A percentile compares a stretch with the other conserved stretches of the same genome.
Conservation (phyloP, 1,284 basidiomycete genomes). For the Ganoderma resinaceum region DNA sequence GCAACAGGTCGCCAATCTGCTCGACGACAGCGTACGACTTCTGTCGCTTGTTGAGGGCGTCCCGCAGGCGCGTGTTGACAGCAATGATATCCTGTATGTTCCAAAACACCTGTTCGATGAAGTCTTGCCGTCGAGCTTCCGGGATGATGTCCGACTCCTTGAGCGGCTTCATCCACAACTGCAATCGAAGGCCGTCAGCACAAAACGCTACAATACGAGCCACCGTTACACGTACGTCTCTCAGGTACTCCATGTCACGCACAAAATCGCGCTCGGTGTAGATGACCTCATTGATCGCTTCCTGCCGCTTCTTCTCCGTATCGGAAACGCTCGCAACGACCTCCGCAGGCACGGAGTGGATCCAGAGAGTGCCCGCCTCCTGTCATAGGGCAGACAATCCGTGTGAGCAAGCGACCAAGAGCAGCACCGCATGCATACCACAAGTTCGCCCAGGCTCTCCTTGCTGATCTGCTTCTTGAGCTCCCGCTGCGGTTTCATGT, state of each 20-base stretch:
- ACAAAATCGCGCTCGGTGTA: conserved; percentile 99
- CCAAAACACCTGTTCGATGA: conserved; percentile 97
- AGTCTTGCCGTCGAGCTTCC: conserved; percentile 79
- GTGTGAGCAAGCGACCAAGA: conserved; percentile 1
- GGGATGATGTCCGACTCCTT: conserved; percentile 83
- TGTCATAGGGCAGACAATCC: conserved; percentile 37
- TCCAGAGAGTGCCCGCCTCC: conserved; percentile 96
- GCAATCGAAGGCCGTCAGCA: conserved; percentile 11
- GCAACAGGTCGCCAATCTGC: conserved; percentile 89
- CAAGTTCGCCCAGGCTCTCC: conserved; percentile 85
- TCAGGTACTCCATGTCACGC: conserved; percentile 96
- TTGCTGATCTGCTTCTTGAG: conserved; percentile 83
- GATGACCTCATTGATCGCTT: conserved; percentile 99
- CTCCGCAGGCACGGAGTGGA: conserved; percentile 95
- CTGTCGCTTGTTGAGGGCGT: conserved; percentile 95
- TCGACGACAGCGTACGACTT: conserved; percentile 95
- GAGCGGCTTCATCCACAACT: conserved; percentile 93
- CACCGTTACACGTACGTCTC: conserved; percentile 72
- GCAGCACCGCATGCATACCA: conserved; percentile 50
- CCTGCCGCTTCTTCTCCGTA: conserved; percentile 94
- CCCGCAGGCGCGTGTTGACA: conserved; percentile 89
- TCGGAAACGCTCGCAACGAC: conserved; percentile 93
- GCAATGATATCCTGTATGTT: conserved; percentile 95
- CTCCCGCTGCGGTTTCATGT: conserved; percentile 93
- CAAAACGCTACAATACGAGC: conserved; percentile 5